phyloP scores from a whole-genome alignment of 768 basidiomycete species.

The Tricholoma hemisulphureum region DNA sequence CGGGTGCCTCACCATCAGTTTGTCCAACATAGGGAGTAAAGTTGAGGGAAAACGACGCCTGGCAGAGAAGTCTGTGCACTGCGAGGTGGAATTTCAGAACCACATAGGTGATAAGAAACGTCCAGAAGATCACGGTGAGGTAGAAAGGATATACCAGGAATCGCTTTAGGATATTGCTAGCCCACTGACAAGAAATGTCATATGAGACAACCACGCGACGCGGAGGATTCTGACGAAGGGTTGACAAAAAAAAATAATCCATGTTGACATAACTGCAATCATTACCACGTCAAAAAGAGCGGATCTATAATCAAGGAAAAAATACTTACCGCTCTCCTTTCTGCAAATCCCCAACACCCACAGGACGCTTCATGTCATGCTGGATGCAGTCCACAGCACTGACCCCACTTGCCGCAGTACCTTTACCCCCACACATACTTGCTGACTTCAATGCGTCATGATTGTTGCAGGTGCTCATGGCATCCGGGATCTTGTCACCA shows the following conservation, averaged over 20 bases:
- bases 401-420: constrained; percentile 2
- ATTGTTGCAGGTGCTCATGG: background rate
- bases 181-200: constrained; percentile 31
- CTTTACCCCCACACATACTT: background rate
- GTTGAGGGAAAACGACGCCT: constrained; percentile 22
- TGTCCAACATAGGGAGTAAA: constrained; percentile 15
- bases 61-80: constrained; percentile 20
- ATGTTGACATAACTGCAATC: constrained; percentile 16
- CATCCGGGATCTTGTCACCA: background rate
- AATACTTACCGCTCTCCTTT: constrained; percentile 19
- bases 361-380: constrained; percentile 9
- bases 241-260: constrained; percentile 26
- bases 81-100: too few relatives aligned
- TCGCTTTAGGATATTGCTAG: constrained; percentile 16
- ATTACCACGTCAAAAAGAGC: background rate
- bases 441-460: background rate
- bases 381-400: constrained; percentile 6
- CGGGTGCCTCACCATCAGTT: constrained; percentile 16
- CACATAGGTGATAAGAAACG: constrained; percentile 4
- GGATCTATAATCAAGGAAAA: background rate
- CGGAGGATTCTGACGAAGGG: constrained; percentile 10
- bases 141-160: background rate
- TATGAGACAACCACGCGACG: constrained; percentile 19
- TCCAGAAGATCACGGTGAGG: background rate
- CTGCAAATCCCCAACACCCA: constrained; percentile 3